Base-by-base conservation (phyloP, 2,329 filamentous ascomycete genomes). In the Talaromyces islandicus region DNA sequence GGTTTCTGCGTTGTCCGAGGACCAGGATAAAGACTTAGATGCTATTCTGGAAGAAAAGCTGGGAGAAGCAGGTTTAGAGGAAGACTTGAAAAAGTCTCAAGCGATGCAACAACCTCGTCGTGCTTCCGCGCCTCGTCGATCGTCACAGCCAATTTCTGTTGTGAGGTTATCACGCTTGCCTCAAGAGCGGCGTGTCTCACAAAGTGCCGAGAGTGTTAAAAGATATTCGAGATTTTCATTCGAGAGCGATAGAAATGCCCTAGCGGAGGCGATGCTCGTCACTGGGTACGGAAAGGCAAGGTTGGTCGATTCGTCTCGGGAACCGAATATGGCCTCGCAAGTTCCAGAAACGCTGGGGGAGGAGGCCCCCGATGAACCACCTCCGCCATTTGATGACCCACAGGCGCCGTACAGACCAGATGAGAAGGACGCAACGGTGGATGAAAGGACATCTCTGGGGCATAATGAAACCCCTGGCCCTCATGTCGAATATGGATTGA, bases 171-270 rank as follows among this genome's bases (percentile, higher is more conserved):
- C 55, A 25, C 56, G 56, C 5, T 41, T 61, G 7, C 21, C 55
- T 19, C 54, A 55, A 19, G 27, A 58, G 21, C 50, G 50, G 14
- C 52, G 29, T 27, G 32, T 41, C 3, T 21, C 43, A 32, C 54
- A 51, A 46, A 55, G 10, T 11, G 51, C 30, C 1, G 59, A 59
- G 27, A 41, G 57, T 9, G 51, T 51, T 25, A 59, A 53, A 21
- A 62, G 57, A 25, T 19, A 58, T 10, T 59, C 60, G 4, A 56
- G 56, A n/a, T 62, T 62, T 9, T 62, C 60, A 27, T 62, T 62
- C 35, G 60, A 62, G 17, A 48, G 60, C 5, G 56, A 62, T 21
- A 43, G 60, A 5, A 56, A 62, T 50, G 54, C 56, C 12, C 50
- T 56, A 30, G 60, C 57, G 14, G 60, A 58, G 17, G 60, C 46